Evolutionary conservation across 768 basidiomycete species (phyloP), one percentile per base, ranked within the genome.

Genomic region (Leccinum aurantiacum): DNA sequence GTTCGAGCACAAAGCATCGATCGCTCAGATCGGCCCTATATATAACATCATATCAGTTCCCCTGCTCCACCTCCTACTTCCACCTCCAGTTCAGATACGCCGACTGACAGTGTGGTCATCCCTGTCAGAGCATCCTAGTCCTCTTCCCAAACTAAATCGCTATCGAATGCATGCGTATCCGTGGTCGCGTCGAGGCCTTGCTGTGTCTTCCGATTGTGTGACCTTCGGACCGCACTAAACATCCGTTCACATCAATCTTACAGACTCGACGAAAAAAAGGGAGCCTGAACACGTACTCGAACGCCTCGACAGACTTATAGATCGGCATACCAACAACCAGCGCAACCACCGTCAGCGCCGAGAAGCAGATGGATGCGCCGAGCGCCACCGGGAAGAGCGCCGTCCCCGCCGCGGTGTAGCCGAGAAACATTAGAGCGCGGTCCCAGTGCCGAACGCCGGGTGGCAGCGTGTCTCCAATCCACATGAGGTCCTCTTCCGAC

Each of bases 371-470:
- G 1, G 66, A 69, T 17, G 68, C 59, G 4, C 68, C 68, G 5
- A 70, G 51, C 6, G 62, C 3, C 10, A 41, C 58, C 13, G 68
- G 66, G 25, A 69, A 41, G 47, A 61, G 14, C 1, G 54, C 25
- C 6, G 22, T 50, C 3, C 48, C 48, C 24, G 25, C 14, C 14
- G 24, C 25, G 3, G 24, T 9, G 25, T 27, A 15, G 24, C 48
- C n/a, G 8, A 49, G 15, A 14, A 49, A 15, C 22, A 25, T 24
- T 1, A 49, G 3, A 11, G 25, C 14, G 17, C 50, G 50, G 13
- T 51, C 13, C 68, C 68, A 69, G 22, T 69, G 68, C 17, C 22
- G 46, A 47, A 69, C 54, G 17, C 65, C 63, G 10, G 68, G 68
- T 4, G 69, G 38, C 3, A 63, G 57, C 1, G 53, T 13, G 19